Percentiles rank a stretch among this genome's conserved stretches.
Conservation (phyloP, 805 yeast genomes). For the Candida broadrunensis region DNA sequence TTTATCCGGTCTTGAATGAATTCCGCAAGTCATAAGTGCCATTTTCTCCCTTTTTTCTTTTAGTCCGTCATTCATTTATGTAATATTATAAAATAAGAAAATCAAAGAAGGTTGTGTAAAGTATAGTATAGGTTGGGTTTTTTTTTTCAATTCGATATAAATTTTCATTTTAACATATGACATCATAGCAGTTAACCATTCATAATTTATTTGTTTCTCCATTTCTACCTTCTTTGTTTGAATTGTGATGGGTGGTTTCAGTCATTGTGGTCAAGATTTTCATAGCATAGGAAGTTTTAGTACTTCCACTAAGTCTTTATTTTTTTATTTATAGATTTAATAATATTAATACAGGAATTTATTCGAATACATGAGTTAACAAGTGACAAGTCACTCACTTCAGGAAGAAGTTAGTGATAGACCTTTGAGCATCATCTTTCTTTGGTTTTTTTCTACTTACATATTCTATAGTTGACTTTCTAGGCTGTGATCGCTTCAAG, state of each 20-base stretch:
- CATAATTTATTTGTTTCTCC: background rate
- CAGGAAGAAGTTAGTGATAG: conserved; percentile 24
- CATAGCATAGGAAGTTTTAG: too few species aligned
- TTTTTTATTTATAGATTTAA: background rate
- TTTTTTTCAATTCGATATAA: background rate
- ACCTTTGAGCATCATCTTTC: conserved; percentile 12
- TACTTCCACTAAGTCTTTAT: too few species aligned
- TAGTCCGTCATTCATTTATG: background rate
- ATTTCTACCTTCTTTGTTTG: background rate
- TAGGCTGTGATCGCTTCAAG: background rate
- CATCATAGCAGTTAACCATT: background rate
- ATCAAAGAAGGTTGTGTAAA: conserved; percentile 6
- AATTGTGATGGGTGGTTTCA: background rate
- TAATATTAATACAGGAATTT: conserved; percentile 3
- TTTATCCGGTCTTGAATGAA: conserved; percentile 97
- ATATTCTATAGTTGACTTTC: conserved; percentile 11
- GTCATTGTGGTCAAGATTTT: too few species aligned
- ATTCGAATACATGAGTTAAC: too few species aligned
- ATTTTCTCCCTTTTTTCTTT: too few species aligned
- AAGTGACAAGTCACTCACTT: too few species aligned
- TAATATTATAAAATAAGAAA: background rate
- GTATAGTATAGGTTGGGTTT: conserved; percentile 2
- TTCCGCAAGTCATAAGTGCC: conserved; percentile 79
- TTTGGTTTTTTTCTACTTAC: conserved; percentile 16
- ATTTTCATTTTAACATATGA: too few species aligned